phyloP scores from a whole-genome alignment of 176 grass and related monocot species.

The Raddia distichophylla region DNA sequence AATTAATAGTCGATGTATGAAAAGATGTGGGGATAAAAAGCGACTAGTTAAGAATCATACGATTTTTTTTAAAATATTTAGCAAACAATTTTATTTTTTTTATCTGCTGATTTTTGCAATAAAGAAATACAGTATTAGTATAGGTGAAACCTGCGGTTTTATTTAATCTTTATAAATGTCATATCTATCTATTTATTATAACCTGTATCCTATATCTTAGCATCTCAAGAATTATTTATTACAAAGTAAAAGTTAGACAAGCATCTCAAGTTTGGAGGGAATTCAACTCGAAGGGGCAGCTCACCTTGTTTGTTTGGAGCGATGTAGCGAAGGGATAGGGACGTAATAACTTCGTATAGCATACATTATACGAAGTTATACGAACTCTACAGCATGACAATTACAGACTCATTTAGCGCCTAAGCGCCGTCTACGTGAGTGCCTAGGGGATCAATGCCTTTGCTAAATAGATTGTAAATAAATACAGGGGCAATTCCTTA shows the following conservation, averaged over 20 bases:
- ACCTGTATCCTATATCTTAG: neutral
- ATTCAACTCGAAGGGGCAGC: no score
- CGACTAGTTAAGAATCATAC: neutral
- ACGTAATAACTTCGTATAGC: no score
- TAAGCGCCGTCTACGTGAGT: no score
- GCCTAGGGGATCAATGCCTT: no score
- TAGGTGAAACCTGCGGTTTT: neutral
- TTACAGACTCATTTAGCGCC: no score
- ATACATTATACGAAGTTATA: no score
- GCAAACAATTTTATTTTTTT: neutral
- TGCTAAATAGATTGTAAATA: neutral
- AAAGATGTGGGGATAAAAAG: neutral
- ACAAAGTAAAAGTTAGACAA: neutral
- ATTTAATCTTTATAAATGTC: neutral
- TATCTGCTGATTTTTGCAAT: neutral
- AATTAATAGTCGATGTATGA: neutral
- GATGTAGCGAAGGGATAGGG: no score
- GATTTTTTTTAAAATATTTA: neutral
- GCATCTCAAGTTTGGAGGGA: neutral
- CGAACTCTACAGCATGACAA: no score
- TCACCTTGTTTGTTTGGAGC: no score
- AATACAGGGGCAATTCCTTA: neutral
- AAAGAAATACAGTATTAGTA: neutral
- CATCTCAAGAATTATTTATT: neutral
- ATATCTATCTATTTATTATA: neutral